phyloP scores from a whole-genome alignment of 768 basidiomycete species.

The Suillus fuscotomentosus region DNA sequence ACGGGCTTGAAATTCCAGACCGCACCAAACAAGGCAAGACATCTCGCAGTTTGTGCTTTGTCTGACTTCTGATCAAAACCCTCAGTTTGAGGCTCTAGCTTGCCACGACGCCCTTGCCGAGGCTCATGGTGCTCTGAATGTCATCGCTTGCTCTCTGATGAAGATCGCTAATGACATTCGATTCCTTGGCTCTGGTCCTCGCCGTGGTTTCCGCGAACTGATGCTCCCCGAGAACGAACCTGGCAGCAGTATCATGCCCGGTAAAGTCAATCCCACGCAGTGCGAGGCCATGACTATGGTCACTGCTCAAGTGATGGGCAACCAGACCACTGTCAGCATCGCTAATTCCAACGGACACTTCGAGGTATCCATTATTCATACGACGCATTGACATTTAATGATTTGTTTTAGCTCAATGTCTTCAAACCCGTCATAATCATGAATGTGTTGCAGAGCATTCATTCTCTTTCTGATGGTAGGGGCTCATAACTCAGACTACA shows the following conservation, averaged over 20 bases:
- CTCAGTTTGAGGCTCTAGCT: slow-evolving; percentile 94
- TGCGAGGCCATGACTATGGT: slow-evolving; percentile 99
- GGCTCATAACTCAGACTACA: slow-evolving; percentile 4
- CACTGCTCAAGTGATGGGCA: slow-evolving; percentile 97
- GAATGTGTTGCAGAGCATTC: slow-evolving; percentile 95
- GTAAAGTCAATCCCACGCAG: slow-evolving; percentile 99
- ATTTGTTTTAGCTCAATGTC: slow-evolving; percentile 74
- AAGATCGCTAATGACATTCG: slow-evolving; percentile 99
- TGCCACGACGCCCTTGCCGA: slow-evolving; percentile 98
- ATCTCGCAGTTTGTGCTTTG: not conserved
- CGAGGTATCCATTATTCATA: slow-evolving; percentile 53
- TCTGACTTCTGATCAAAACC: not conserved
- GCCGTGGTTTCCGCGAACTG: slow-evolving; percentile 95
- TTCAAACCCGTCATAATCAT: slow-evolving; percentile 99
- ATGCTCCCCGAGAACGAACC: slow-evolving; percentile 97
- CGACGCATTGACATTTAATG: slow-evolving; percentile 7
- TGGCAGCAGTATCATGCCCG: slow-evolving; percentile 99
- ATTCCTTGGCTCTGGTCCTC: slow-evolving; percentile 95
- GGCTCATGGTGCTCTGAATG: slow-evolving; percentile 94
- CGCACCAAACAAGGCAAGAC: slow-evolving; percentile 90
- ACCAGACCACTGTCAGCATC: slow-evolving; percentile 89
- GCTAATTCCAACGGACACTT: slow-evolving; percentile 97
- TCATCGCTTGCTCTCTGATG: slow-evolving; percentile 95
- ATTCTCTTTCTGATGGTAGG: slow-evolving; percentile 87
- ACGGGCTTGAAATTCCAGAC: slow-evolving; percentile 92